phyloP scores from a whole-genome alignment of 176 grass and related monocot genomes.

The Carex cristatella region DNA sequence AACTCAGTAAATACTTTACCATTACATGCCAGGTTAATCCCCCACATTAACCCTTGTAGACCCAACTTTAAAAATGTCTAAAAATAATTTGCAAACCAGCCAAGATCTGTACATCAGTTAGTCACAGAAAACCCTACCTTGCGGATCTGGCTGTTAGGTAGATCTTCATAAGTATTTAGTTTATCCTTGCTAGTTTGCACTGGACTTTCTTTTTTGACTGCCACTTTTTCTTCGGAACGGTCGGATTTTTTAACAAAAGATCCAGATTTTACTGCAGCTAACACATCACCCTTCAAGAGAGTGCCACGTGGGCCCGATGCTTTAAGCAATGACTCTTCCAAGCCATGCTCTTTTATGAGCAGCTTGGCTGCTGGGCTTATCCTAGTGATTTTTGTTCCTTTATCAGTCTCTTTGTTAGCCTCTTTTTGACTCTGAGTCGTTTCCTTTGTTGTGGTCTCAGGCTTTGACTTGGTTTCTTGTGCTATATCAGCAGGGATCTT shows the following conservation, averaged over 20 bases:
- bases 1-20: constrained; percentile 1
- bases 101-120: constrained; percentile 1
- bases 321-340: constrained; percentile 59
- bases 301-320: constrained; percentile 93
- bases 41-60: not conserved
- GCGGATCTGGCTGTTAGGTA: constrained; percentile 81
- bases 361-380: constrained; percentile 88
- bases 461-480: constrained; percentile 47
- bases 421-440: constrained; percentile 24
- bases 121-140: constrained; percentile 50
- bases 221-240: constrained; percentile 45
- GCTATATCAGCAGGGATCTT: constrained; percentile 64
- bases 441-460: constrained; percentile 38
- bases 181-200: constrained; percentile 28
- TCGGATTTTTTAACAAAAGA: constrained; percentile 25
- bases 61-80: constrained; percentile 15
- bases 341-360: constrained; percentile 73
- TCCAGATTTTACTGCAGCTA: constrained; percentile 67
- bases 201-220: constrained; percentile 38
- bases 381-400: constrained; percentile 42
- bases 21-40: constrained; percentile 3
- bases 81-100: not conserved
- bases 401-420: constrained; percentile 23
- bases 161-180: constrained; percentile 58
- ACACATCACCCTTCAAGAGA: constrained; percentile 88